These are phyloP conservation scores for Micromonas pusilla DNA, from an alignment of 139 green algal species.

Conservation along the genomic window DNA sequence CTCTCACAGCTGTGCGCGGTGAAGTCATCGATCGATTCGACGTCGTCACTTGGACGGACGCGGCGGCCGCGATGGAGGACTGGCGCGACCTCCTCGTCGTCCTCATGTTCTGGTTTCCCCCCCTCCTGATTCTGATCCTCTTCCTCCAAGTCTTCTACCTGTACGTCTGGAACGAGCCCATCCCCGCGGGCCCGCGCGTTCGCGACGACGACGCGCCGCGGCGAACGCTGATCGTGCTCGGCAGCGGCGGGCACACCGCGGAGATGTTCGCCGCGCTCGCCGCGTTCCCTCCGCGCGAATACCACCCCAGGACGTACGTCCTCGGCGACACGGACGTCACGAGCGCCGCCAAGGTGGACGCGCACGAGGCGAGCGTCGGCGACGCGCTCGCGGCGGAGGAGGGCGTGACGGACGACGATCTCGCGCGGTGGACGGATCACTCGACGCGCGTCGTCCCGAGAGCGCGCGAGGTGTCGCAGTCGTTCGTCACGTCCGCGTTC, in stretches of 20 bases:
- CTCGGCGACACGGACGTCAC: constrained; percentile 8
- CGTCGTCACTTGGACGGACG: too few relatives aligned
- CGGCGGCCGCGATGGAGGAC: too few relatives aligned
- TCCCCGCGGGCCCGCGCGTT: too few relatives aligned
- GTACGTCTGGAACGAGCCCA: not conserved
- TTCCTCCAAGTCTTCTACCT: too few relatives aligned
- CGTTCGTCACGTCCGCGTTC: not conserved
- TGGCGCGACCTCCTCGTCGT: too few relatives aligned
- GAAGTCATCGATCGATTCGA: too few relatives aligned
- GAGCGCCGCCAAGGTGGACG: not conserved
- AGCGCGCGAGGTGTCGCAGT: constrained; percentile 27
- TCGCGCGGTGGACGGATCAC: not conserved
- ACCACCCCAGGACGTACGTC: constrained; percentile 20
- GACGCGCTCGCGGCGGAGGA: not conserved
- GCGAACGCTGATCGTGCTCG: constrained; percentile 25
- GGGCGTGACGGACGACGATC: not conserved
- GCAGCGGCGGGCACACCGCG: constrained; percentile 31
- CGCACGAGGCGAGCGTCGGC: not conserved
- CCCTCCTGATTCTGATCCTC: too few relatives aligned
- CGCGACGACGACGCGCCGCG: not conserved
- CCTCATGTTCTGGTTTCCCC: too few relatives aligned
- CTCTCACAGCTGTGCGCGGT: too few relatives aligned
- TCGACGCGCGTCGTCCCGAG: not conserved
- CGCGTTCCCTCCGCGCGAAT: not conserved
- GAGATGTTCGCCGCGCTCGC: constrained; percentile 23